Conservation (phyloP, 495 filamentous ascomycete genomes). For the Corynascus novoguineensis region DNA sequence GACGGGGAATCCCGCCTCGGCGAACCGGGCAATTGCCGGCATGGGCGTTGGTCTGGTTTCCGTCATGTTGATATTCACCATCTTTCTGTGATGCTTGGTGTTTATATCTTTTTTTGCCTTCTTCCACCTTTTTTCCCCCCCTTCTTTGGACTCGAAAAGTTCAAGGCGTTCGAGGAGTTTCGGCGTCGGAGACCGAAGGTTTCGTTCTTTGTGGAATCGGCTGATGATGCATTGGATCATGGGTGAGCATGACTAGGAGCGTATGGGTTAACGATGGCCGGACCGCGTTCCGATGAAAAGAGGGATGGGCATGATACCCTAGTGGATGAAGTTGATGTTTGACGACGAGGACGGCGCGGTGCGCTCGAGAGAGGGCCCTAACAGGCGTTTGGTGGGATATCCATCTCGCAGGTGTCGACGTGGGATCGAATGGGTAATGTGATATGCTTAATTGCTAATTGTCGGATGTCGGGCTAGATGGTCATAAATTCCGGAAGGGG, state of each 20-base stretch:
- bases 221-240: neutral
- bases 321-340: neutral
- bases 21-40: conserved; percentile 47
- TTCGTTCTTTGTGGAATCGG: neutral
- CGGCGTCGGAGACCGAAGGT: too few relatives aligned
- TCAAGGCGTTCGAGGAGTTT: conserved; percentile 1
- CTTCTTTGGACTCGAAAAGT: neutral
- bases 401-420: neutral
- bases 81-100: neutral
- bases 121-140: neutral
- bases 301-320: neutral
- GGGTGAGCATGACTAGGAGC: neutral
- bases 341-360: neutral
- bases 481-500: neutral
- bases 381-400: neutral
- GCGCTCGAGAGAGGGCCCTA: neutral
- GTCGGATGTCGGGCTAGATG: neutral
- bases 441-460: conserved; percentile 13
- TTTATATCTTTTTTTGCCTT: conserved; percentile 1
- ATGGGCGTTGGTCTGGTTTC: conserved; percentile 48
- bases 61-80: conserved; percentile 40
- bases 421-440: neutral
- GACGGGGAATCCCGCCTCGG: conserved; percentile 32
- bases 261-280: neutral
- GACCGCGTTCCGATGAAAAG: neutral